A percentile compares a stretch with the other conserved stretches of the same genome.
Conservation (phyloP, 2,329 filamentous ascomycete species). For the Diaporthe sp. region DNA sequence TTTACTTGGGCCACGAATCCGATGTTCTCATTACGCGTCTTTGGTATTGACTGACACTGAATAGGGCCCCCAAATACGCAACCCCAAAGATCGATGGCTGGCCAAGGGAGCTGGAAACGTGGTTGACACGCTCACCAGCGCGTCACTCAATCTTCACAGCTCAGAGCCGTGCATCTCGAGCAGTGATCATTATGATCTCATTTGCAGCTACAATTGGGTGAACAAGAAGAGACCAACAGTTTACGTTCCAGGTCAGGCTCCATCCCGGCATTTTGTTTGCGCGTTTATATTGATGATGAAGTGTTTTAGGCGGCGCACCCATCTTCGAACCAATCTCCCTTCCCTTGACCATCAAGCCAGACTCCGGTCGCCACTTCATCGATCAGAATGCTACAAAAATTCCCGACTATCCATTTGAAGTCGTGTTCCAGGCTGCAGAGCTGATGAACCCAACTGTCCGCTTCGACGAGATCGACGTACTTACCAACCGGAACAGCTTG, state of each 20-base stretch:
- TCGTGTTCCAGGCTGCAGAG: conserved; percentile 46
- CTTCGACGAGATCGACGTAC: conserved; percentile 49
- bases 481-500: conserved; percentile 48
- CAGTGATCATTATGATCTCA: not conserved
- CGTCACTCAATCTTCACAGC: not conserved
- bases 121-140: not conserved
- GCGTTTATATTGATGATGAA: not conserved
- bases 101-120: not conserved
- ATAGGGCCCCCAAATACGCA: not conserved
- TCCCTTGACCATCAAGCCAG: not conserved
- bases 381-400: not conserved
- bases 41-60: not conserved
- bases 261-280: too few relatives aligned
- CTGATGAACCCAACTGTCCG: conserved; percentile 44
- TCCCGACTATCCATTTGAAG: conserved; percentile 47
- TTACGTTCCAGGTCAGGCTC: conserved; percentile 23
- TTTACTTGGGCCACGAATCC: too few relatives aligned
- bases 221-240: not conserved
- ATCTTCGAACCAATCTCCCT: not conserved
- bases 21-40: not conserved
- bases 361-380: conserved; percentile 9
- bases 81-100: conserved; percentile 7
- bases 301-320: not conserved
- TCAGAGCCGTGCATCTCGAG: not conserved
- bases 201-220: conserved; percentile 36